Conservation (phyloP, 352 stramenopile genomes). For the Thraustotheca clavata region DNA sequence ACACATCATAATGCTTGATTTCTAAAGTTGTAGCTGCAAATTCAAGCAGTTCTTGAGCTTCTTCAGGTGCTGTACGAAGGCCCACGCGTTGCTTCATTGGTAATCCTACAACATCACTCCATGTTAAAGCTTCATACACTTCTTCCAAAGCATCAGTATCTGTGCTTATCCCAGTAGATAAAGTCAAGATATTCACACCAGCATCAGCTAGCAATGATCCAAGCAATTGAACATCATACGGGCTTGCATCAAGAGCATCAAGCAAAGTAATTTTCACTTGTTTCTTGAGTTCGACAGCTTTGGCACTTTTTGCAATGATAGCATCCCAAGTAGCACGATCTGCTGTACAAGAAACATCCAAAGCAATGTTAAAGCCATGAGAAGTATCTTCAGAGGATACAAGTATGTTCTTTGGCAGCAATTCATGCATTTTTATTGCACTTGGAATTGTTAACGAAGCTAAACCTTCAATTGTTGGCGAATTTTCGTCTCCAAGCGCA, state of each 20-base stretch:
- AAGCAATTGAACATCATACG: background rate
- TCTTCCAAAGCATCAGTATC: slow-evolving; percentile 6
- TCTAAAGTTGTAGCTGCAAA: background rate
- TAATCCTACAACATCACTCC: slow-evolving; percentile 16
- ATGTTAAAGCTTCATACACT: slow-evolving; percentile 17
- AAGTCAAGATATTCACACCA: background rate
- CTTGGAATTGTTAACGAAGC: background rate
- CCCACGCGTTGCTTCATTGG: slow-evolving; percentile 20
- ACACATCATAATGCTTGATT: slow-evolving; percentile 16
- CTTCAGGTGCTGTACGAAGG: background rate
- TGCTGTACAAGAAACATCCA: background rate
- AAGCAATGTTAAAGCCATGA: background rate
- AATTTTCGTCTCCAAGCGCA: background rate
- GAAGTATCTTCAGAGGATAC: background rate
- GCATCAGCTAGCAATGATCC: slow-evolving; percentile 8
- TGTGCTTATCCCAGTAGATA: background rate
- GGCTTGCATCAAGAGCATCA: background rate
- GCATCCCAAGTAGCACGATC: background rate
- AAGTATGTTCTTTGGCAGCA: background rate
- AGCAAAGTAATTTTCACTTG: slow-evolving; percentile 4
- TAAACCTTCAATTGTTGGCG: background rate
- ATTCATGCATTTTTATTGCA: background rate
- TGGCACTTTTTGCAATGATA: background rate
- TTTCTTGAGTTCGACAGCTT: background rate
- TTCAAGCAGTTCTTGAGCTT: background rate